phyloP scores from a whole-genome alignment of 768 basidiomycete genomes.

The Tylopilus vinaceipallidus region DNA sequence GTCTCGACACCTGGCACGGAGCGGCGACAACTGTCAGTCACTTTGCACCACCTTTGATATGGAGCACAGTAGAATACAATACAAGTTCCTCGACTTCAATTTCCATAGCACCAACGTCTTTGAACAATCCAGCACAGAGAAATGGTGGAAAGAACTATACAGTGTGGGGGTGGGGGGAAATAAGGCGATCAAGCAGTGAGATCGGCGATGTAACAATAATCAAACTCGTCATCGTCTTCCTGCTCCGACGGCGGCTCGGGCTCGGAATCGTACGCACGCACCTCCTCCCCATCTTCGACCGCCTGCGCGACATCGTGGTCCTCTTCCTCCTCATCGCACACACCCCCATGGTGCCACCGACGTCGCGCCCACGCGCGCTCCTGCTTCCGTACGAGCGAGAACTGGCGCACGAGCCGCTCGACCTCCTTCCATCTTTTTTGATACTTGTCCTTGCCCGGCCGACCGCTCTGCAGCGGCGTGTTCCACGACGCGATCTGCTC shows the following conservation, averaged over 20 bases:
- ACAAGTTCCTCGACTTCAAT: slow-evolving; percentile 1
- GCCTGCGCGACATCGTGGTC: no score
- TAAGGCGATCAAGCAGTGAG: no score
- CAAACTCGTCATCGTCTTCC: slow-evolving; percentile 27
- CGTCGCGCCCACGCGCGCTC: slow-evolving; percentile 19
- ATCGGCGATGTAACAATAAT: slow-evolving; percentile 23
- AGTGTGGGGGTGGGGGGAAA: background rate
- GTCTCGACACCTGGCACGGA: no score
- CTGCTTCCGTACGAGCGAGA: slow-evolving; percentile 19
- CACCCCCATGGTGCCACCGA: background rate
- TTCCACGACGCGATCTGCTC: slow-evolving; percentile 32
- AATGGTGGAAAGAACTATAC: background rate
- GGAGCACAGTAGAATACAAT: background rate
- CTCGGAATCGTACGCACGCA: slow-evolving; percentile 23
- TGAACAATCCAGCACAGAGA: background rate
- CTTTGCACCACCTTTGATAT: background rate
- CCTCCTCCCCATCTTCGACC: slow-evolving; percentile 7
- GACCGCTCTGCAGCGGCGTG: slow-evolving; percentile 26
- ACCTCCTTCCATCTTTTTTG: slow-evolving; percentile 24
- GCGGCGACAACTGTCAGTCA: no score
- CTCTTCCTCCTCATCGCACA: background rate
- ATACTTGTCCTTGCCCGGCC: slow-evolving; percentile 26
- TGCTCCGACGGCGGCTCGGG: slow-evolving; percentile 18
- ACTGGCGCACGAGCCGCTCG: slow-evolving; percentile 19
- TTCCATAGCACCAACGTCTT: background rate